These are phyloP conservation scores for Triticum monococcum DNA, from an alignment of 176 grass and related monocot species.

Conservation along the genomic window DNA sequence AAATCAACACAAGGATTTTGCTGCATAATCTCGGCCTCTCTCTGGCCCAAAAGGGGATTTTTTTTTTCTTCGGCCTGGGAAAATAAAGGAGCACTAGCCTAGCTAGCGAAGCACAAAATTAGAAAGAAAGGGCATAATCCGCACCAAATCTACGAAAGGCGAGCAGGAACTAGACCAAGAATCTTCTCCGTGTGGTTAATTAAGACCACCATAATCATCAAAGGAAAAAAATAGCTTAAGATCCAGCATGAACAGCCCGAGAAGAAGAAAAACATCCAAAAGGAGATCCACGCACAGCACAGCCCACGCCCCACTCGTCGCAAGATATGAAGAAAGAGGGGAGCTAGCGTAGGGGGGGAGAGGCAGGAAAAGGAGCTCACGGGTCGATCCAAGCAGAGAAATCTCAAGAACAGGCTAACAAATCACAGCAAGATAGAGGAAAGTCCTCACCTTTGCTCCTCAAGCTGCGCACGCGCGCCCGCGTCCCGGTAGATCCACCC, in stretches of 20 bases:
- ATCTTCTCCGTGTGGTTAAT: not conserved
- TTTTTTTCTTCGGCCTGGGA: conserved; percentile 14
- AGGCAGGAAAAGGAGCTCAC: not conserved
- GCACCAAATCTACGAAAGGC: conserved; percentile 33
- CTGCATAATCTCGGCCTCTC: conserved; percentile 18
- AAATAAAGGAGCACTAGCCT: not conserved
- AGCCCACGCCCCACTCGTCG: not conserved
- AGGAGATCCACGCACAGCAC: not conserved
- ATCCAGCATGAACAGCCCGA: conserved; percentile 26
- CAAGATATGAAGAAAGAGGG: not conserved
- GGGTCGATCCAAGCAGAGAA: not conserved
- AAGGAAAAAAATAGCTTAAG: conserved; percentile 19
- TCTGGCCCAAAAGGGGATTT: conserved; percentile 11
- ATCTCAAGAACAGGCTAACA: not conserved
- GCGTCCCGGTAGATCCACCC: conserved; percentile 37
- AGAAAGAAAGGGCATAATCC: conserved; percentile 3
- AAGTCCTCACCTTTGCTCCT: conserved; percentile 21
- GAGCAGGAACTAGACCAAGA: not conserved
- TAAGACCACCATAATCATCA: conserved; percentile 15
- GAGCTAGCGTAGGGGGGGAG: not conserved
- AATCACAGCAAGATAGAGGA: not conserved
- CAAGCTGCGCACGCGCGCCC: not conserved
- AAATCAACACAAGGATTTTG: conserved; percentile 38
- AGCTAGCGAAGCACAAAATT: conserved; percentile 3
- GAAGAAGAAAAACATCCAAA: not conserved